Conservation (phyloP, 1,284 basidiomycete species). For the Malassezia caprae region DNA sequence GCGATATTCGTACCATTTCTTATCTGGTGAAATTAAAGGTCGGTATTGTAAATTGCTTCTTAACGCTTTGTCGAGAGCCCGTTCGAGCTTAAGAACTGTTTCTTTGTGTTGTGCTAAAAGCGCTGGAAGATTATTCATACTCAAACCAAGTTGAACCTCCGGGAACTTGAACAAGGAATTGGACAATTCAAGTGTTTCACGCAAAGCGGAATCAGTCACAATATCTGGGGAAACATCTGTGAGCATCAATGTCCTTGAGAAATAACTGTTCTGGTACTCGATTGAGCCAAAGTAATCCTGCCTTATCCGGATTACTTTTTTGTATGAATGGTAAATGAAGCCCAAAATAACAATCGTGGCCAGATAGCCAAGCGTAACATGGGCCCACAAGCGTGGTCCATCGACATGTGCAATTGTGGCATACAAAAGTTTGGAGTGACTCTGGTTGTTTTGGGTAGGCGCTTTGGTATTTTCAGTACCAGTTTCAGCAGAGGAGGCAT, state of each 20-base stretch:
- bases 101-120: constrained; percentile 75
- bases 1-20: constrained; percentile 35
- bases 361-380: constrained; percentile 44
- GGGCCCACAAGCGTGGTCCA: constrained; percentile 40
- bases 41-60: background rate
- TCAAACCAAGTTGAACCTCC: constrained; percentile 67
- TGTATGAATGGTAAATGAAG: constrained; percentile 39
- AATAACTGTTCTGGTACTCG: constrained; percentile 49
- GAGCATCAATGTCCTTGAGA: constrained; percentile 56
- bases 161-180: constrained; percentile 69
- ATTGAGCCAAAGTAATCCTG: constrained; percentile 42
- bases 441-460: background rate
- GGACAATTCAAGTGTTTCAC: constrained; percentile 54
- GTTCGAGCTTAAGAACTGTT: constrained; percentile 72
- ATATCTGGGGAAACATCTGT: constrained; percentile 64
- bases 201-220: constrained; percentile 58
- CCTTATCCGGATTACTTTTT: constrained; percentile 35
- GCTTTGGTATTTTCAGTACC: background rate
- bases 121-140: constrained; percentile 64
- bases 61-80: constrained; percentile 57
- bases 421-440: constrained; percentile 24
- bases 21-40: constrained; percentile 48
- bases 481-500: constrained; percentile 8
- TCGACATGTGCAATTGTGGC: constrained; percentile 39
- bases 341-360: constrained; percentile 32